phyloP scores from a whole-genome alignment of 2,329 filamentous ascomycete genomes.

The Penicillium sp. region DNA sequence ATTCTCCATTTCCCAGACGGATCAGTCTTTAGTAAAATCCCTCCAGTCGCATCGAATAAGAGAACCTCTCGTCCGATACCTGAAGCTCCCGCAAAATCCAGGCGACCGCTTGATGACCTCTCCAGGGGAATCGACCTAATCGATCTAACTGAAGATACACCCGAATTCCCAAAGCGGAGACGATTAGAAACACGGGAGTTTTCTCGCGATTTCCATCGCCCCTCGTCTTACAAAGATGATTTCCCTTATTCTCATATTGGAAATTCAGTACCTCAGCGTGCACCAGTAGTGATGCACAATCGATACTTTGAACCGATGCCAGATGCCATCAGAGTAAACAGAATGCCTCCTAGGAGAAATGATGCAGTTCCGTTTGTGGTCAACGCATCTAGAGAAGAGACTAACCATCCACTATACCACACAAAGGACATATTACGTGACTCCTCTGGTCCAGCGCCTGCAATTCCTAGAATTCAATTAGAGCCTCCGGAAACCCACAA shows the following conservation, averaged over 20 bases:
- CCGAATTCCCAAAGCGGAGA: slow-evolving; percentile 31
- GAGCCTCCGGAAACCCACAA: slow-evolving; percentile 13
- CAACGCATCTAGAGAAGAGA: slow-evolving; percentile 12
- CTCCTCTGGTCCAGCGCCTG: background rate
- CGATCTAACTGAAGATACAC: slow-evolving; percentile 22
- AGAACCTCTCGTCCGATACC: slow-evolving; percentile 16
- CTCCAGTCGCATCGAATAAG: slow-evolving; percentile 18
- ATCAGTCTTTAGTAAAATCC: slow-evolving; percentile 20
- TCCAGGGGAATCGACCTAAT: slow-evolving; percentile 19
- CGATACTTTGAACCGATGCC: background rate
- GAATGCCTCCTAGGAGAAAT: background rate
- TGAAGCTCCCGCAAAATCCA: slow-evolving; percentile 29
- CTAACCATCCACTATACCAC: slow-evolving; percentile 1
- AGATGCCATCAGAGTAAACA: background rate
- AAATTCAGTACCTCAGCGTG: background rate
- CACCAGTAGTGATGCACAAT: background rate
- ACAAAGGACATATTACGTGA: background rate
- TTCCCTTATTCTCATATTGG: slow-evolving; percentile 9
- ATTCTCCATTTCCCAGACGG: slow-evolving; percentile 21
- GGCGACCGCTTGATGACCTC: slow-evolving; percentile 21
- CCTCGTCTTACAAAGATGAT: slow-evolving; percentile 6
- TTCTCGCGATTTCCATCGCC: slow-evolving; percentile 5
- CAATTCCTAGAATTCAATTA: background rate
- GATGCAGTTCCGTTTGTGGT: background rate
- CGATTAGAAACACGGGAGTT: slow-evolving; percentile 26